Conservation (phyloP, 345 rosid genomes). For the Euphorbia lathyris region DNA sequence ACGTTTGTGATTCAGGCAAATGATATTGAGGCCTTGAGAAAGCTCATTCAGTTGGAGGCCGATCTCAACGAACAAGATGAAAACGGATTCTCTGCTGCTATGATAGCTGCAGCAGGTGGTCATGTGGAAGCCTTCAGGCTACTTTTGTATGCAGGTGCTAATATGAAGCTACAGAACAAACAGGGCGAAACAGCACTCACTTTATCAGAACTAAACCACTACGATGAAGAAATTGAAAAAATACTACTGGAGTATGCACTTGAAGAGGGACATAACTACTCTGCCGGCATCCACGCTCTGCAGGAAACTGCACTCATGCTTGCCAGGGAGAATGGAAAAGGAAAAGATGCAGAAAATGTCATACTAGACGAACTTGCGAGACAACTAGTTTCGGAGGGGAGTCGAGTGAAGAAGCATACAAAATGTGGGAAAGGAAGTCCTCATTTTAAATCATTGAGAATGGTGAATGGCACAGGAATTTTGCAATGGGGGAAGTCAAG, state of each 20-base stretch:
- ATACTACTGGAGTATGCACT: conserved; percentile 87
- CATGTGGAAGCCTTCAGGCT: conserved; percentile 70
- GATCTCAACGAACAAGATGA: conserved; percentile 74
- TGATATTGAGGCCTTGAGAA: conserved; percentile 57
- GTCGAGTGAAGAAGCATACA: conserved; percentile 65
- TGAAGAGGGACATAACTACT: conserved; percentile 53
- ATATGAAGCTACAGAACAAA: conserved; percentile 67
- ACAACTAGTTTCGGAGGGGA: conserved; percentile 49
- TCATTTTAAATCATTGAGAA: conserved; percentile 55
- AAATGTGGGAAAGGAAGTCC: conserved; percentile 76
- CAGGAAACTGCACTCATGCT: conserved; percentile 64
- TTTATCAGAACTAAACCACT: conserved; percentile 55
- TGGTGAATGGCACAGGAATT: conserved; percentile 51
- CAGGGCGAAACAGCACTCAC: conserved; percentile 65
- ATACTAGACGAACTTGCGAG: conserved; percentile 68
- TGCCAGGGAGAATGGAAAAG: conserved; percentile 27
- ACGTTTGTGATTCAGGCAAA: conserved; percentile 63
- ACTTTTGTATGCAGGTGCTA: conserved; percentile 80
- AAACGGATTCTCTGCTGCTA: conserved; percentile 75
- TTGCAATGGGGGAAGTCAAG: conserved; percentile 79
- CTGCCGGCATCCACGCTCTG: conserved; percentile 64
- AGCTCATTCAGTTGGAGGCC: conserved; percentile 37
- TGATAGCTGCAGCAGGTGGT: conserved; percentile 72
- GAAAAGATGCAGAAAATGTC: conserved; percentile 44
- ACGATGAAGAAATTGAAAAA: conserved; percentile 69